Evolutionary conservation across 1,139 yeast species (phyloP), one percentile per base, ranked within the genome.

Genomic region (Sugiyamaella novakii): DNA sequence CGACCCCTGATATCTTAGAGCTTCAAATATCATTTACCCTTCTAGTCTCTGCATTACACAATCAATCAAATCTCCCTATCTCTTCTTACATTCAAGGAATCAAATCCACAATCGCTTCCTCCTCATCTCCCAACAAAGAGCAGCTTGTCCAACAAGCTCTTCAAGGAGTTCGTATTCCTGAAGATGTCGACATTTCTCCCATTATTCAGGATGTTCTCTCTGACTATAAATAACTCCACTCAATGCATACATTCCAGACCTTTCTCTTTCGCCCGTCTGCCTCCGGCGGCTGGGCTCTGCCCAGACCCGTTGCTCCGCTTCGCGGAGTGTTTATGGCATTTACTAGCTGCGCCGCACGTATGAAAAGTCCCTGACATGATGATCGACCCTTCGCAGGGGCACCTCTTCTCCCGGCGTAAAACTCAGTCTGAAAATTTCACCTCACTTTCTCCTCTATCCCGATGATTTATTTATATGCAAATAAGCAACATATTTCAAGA

Each of bases 101-200:
- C 31, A 57, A 58, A 25, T 54, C 54, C 18, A 52, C 62, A 5
- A 46, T 60, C 17, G 49, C 54, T 17, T 28, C 56, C 22, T 52
- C 43, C 8, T 15, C 51, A 7, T 31, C 15, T 11, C 15, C 50
- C 11, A 43, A 49, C 40, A 53, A 55, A 45, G 55, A 54, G 37
- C 42, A 51, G 42, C 52, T 59, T n/a, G 30, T 62, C 10, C 47
- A 50, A 17, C 60, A 60, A 38, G 67, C 66, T 2, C 56, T 63
- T 5, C 48, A 58, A 30, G 59, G 60, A 3, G 54, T 62, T 21
- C 37, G 46, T 4, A 54, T 63, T 8, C 66, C 67, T 1, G 54
- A 54, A 8, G 59, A 57, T 33, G 59, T 63, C 10, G 64, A 63
- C 43, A 47, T 63, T 37, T 49, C 54, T 18, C 59, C 65, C 8